Evolutionary conservation across 2,329 filamentous ascomycete species (phyloP), one percentile per base, ranked within the genome.

Genomic region (Sphaerulina musiva): DNA sequence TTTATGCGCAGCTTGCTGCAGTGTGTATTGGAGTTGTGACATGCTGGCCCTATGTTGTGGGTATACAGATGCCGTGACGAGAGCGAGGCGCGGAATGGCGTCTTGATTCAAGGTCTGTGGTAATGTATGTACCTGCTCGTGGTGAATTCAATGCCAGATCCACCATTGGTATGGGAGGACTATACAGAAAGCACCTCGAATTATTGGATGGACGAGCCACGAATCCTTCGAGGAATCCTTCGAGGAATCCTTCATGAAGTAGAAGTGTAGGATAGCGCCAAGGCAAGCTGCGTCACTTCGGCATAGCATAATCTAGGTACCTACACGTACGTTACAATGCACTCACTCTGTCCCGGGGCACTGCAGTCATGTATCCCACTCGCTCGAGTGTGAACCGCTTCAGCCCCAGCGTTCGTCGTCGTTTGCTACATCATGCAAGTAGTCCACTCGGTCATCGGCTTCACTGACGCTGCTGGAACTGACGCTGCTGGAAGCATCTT

Each of bases 361-460:
- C 29, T 29, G 43, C 43, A 40, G 39, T 10, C 36, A 41, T 14
- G 39, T 10, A 45, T 29, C 4, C 42, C 29, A 14, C 39, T 14
- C 14, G 17, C 31, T 11, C 26, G 11, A 39, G 12, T 12, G 12
- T 10, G 39, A 36, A 11, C 45, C 4, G 26, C 14, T 43, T 55
- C 48, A 61, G 29, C 42, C 51, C 61, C 61, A 63, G 46, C 53
- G 61, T 56, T 61, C 59, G 49, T 62, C 61, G 34, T 63, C 61
- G 31, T 63, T 58, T 29, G 61, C 59, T 12, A 59, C 58, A 48
- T 63, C 61, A 36, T 26, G 26, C 26, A 26, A 26, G 26, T 53
- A 51, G 46, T 53, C 54, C 29, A n/a, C 12, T 38, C 41, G 49
- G 7, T 47, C 50, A 17, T 56, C 49, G 10, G 36, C 49, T 29